phyloP scores from a whole-genome alignment of 371 early-diverging fungal genomes.

The Rhizopus sp. region DNA sequence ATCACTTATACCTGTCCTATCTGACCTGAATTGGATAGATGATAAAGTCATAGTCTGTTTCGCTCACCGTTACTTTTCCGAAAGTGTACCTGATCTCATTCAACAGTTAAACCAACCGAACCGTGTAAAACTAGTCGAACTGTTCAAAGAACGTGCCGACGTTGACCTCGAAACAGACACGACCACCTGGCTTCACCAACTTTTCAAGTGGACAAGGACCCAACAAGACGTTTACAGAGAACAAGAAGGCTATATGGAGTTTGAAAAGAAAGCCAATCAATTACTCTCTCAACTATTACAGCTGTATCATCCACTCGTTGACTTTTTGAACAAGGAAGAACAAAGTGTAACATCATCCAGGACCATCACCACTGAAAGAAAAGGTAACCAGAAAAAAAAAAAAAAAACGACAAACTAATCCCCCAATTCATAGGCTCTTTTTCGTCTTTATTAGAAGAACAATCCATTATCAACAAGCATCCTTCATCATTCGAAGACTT shows the following conservation, averaged over 20 bases:
- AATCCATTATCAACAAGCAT: neutral
- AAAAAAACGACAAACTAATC: conserved; percentile 6
- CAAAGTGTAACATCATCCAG: neutral
- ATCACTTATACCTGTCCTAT: conserved; percentile 2
- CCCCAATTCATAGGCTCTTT: neutral
- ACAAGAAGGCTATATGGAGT: neutral
- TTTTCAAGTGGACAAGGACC: neutral
- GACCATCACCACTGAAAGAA: conserved; percentile 14
- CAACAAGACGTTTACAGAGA: neutral
- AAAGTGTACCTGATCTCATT: conserved; percentile 26
- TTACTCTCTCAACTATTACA: neutral
- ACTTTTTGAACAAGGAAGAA: neutral
- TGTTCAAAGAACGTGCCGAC: conserved; percentile 4
- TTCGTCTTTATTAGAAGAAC: neutral
- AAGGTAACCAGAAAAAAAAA: conserved; percentile 16
- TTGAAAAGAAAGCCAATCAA: neutral
- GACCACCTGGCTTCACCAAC: neutral
- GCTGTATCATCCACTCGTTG: neutral
- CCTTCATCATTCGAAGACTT: neutral
- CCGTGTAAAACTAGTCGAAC: neutral
- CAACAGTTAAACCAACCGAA: conserved; percentile 4
- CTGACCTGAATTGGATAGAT: neutral
- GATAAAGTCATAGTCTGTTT: conserved; percentile 25
- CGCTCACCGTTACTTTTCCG: conserved; percentile 39
- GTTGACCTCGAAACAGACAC: neutral